These are phyloP conservation scores for Acer saccharum DNA, from an alignment of 345 rosid genomes.

Conservation along the genomic window DNA sequence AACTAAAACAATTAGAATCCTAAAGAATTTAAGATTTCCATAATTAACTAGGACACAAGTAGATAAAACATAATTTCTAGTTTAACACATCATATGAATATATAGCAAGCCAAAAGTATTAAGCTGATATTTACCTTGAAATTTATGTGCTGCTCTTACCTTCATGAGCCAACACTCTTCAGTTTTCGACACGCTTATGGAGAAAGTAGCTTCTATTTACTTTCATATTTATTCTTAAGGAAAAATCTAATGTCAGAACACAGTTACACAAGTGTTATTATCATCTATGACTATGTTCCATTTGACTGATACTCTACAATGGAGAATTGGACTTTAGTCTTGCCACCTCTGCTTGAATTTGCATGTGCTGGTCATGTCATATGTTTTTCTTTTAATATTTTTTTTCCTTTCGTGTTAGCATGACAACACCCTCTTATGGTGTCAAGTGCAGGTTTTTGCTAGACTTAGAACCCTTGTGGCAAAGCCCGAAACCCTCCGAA, in stretches of 20 bases:
- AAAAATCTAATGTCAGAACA: not conserved
- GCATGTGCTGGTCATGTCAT: not conserved
- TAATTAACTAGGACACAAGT: not conserved
- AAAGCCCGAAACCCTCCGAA: conserved; percentile 62
- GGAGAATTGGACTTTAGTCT: not conserved
- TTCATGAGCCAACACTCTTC: not conserved
- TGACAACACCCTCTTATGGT: not conserved
- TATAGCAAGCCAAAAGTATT: not conserved
- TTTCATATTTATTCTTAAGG: not conserved
- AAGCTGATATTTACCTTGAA: not conserved
- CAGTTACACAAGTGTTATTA: not conserved
- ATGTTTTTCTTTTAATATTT: not conserved
- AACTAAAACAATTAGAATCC: no score
- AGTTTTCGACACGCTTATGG: not conserved
- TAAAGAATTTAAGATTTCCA: no score
- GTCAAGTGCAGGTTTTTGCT: conserved; percentile 58
- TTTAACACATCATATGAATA: not conserved
- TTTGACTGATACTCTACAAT: not conserved
- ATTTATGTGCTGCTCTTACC: not conserved
- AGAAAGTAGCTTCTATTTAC: not conserved
- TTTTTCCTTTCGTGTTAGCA: not conserved
- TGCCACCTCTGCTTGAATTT: conserved; percentile 2
- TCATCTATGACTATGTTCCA: not conserved
- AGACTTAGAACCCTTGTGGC: conserved; percentile 71
- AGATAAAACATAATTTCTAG: not conserved